phyloP scores from a whole-genome alignment of 192 early-diverging fungal species.

The Coemansia pectinata region DNA sequence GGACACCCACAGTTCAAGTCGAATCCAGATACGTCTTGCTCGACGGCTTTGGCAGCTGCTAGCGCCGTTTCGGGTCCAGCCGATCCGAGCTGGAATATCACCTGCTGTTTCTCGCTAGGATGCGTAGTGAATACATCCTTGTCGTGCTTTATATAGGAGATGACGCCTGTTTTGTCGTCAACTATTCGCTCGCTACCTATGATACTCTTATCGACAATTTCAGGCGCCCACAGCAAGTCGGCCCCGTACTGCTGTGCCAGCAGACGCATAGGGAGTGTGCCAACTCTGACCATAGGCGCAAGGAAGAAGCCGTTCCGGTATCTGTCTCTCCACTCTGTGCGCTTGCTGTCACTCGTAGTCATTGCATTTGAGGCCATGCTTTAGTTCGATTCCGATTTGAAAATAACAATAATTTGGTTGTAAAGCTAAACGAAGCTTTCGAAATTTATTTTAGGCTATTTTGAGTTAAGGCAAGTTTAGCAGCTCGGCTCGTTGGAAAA shows the following conservation, averaged over 20 bases:
- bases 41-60: slow-evolving; percentile 80
- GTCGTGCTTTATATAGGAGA: slow-evolving; percentile 72
- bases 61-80: slow-evolving; percentile 83
- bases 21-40: slow-evolving; percentile 84
- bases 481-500: background rate
- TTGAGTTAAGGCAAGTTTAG: background rate
- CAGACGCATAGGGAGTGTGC: slow-evolving; percentile 87
- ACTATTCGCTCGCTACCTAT: slow-evolving; percentile 70
- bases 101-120: slow-evolving; percentile 66
- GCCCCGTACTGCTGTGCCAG: slow-evolving; percentile 87
- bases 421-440: background rate
- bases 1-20: slow-evolving; percentile 99
- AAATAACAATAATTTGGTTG: background rate
- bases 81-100: slow-evolving; percentile 95
- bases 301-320: slow-evolving; percentile 67
- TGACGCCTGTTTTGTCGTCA: slow-evolving; percentile 70
- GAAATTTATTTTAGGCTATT: background rate
- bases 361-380: background rate
- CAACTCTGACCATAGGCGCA: slow-evolving; percentile 96
- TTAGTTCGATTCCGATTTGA: background rate
- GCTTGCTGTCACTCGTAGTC: background rate
- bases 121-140: slow-evolving; percentile 72
- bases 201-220: slow-evolving; percentile 87
- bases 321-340: slow-evolving; percentile 18
- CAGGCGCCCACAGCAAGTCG: slow-evolving; percentile 89